phyloP scores from a whole-genome alignment of 2,329 filamentous ascomycete genomes.

The Xylariaceae sp. region DNA sequence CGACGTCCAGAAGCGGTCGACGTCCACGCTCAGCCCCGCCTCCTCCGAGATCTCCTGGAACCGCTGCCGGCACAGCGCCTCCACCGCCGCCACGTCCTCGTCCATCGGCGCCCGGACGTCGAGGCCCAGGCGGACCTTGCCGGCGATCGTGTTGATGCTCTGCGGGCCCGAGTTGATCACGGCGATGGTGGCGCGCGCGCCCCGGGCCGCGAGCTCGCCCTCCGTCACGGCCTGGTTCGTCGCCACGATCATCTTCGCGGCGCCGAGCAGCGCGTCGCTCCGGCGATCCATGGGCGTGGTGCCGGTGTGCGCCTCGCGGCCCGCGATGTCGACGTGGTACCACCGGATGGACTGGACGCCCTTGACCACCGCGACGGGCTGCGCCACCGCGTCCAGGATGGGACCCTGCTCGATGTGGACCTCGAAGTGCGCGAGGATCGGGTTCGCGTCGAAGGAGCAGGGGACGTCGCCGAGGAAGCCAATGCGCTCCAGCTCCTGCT shows the following conservation, averaged over 20 bases:
- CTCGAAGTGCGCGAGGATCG: constrained; percentile 17
- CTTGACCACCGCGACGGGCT: constrained; percentile 12
- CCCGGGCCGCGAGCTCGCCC: not conserved
- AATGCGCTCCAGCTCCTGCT: constrained; percentile 13
- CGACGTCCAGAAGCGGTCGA: constrained; percentile 11
- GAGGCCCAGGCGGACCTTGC: constrained; percentile 3
- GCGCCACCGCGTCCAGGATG: constrained; percentile 10
- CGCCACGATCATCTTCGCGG: constrained; percentile 15
- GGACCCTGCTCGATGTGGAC: constrained; percentile 18
- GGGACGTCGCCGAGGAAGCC: constrained; percentile 13
- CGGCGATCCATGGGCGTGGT: constrained; percentile 24
- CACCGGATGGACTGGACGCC: constrained; percentile 20
- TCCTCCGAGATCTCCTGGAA: constrained; percentile 12
- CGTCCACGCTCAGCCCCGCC: constrained; percentile 10
- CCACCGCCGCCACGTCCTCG: constrained; percentile 9
- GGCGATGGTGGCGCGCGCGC: constrained; percentile 11
- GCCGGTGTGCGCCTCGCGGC: constrained; percentile 30
- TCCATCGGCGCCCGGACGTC: constrained; percentile 5
- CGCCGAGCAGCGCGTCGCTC: constrained; percentile 20
- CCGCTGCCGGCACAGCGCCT: constrained; percentile 6
- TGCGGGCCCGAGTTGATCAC: constrained; percentile 13
- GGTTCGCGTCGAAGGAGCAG: constrained; percentile 9
- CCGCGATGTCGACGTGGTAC: constrained; percentile 26
- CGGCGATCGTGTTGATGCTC: constrained; percentile 8
- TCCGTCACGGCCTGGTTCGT: constrained; percentile 10